These are phyloP conservation scores for Salix udensis DNA, from an alignment of 345 rosid species.

Conservation along the genomic window DNA sequence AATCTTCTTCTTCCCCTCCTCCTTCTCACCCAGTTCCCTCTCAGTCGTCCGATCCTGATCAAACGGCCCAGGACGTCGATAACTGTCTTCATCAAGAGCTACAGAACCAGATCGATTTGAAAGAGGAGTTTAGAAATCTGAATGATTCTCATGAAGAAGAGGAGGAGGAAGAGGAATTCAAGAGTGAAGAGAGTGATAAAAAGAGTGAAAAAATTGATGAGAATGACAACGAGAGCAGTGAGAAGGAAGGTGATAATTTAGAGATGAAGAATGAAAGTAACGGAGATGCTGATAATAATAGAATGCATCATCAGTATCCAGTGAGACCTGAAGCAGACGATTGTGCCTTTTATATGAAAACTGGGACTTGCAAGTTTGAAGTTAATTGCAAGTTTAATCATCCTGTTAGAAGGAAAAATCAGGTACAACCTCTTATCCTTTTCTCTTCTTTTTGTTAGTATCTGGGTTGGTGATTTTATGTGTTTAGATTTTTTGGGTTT, in stretches of 20 bases:
- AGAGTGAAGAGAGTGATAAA: constrained; percentile 10
- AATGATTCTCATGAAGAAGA: background rate
- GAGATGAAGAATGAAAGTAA: constrained; percentile 1
- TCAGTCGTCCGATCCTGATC: background rate
- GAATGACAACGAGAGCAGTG: background rate
- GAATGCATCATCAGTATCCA: constrained; percentile 37
- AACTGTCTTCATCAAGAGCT: constrained; percentile 8
- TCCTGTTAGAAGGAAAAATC: constrained; percentile 49
- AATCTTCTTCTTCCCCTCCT: background rate
- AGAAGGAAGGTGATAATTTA: constrained; percentile 4
- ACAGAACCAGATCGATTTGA: constrained; percentile 1
- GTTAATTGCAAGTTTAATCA: constrained; percentile 89
- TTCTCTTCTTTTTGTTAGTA: background rate
- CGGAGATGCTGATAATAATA: background rate
- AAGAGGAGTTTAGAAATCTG: background rate
- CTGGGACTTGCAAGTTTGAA: constrained; percentile 81
- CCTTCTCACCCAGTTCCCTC: constrained; percentile 1
- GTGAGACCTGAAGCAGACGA: constrained; percentile 79
- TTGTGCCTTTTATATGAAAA: constrained; percentile 74
- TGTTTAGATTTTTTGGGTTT: background rate
- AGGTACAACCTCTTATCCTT: constrained; percentile 33
- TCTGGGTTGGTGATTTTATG: background rate
- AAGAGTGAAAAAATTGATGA: background rate
- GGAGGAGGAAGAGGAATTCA: constrained; percentile 7
- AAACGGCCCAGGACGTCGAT: background rate